Conservation (phyloP, 257 asterid species). For the Fraxinus excelsior region DNA sequence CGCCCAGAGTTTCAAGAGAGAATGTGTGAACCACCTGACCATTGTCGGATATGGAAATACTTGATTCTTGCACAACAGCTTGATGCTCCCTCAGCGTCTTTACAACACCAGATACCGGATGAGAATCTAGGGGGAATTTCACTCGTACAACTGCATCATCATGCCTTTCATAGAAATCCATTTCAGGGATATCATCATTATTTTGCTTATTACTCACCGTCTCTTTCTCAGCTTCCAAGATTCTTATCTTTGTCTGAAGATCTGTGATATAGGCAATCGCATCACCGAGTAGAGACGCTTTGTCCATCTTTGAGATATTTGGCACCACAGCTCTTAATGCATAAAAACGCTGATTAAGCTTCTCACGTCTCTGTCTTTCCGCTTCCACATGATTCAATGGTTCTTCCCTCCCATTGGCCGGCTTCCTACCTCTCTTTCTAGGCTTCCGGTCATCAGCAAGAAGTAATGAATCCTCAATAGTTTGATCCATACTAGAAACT, state of each 20-base stretch:
- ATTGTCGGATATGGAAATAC: slow-evolving; percentile 50
- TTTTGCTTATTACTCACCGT: slow-evolving; percentile 27
- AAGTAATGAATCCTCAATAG: slow-evolving; percentile 42
- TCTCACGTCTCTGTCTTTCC: slow-evolving; percentile 93
- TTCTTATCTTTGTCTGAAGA: slow-evolving; percentile 69
- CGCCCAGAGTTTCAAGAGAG: slow-evolving; percentile 59
- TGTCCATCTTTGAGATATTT: slow-evolving; percentile 90
- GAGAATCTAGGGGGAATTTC: slow-evolving; percentile 69
- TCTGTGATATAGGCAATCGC: slow-evolving; percentile 83
- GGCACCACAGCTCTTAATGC: slow-evolving; percentile 91
- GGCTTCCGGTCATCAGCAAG: slow-evolving; percentile 70
- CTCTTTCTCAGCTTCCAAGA: slow-evolving; percentile 69
- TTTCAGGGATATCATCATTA: slow-evolving; percentile 36
- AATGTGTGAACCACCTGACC: slow-evolving; percentile 84
- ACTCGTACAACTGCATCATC: slow-evolving; percentile 70
- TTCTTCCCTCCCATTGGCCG: slow-evolving; percentile 89
- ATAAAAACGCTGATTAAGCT: slow-evolving; percentile 84
- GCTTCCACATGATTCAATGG: slow-evolving; percentile 90
- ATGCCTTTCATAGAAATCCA: slow-evolving; percentile 69
- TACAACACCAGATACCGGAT: slow-evolving; percentile 72
- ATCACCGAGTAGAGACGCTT: slow-evolving; percentile 87
- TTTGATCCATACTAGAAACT: slow-evolving; percentile 37
- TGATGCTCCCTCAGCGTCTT: slow-evolving; percentile 75
- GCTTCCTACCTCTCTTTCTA: slow-evolving; percentile 88
- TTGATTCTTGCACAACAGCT: slow-evolving; percentile 54